phyloP scores from a whole-genome alignment of 1,284 basidiomycete species.

The Cutaneotrichosporon spelunceum region DNA sequence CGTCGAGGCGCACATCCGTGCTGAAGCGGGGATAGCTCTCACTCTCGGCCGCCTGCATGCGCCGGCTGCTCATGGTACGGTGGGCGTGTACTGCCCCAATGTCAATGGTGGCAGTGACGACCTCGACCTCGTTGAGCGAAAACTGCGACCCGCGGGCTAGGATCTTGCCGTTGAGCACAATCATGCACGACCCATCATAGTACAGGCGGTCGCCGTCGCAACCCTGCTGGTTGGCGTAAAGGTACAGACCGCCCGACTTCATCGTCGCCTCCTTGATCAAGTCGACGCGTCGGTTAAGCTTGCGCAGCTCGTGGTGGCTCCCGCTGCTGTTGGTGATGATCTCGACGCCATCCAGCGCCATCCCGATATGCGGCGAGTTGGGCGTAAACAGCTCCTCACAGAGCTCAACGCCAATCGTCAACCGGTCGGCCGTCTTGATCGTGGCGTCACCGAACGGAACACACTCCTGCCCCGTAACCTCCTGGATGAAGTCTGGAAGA shows the following conservation, averaged over 20 bases:
- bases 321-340: conserved; percentile 98
- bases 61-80: conserved; percentile 72
- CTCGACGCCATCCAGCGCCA: conserved; percentile 97
- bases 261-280: conserved; percentile 95
- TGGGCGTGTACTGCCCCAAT: conserved; percentile 91
- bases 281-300: conserved; percentile 85
- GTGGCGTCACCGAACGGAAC: conserved; percentile 96
- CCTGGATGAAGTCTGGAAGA: conserved; percentile 79
- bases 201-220: conserved; percentile 97
- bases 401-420: conserved; percentile 82
- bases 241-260: conserved; percentile 94
- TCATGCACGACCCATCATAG: conserved; percentile 95
- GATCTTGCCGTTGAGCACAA: conserved; percentile 87
- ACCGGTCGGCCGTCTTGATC: conserved; percentile 87
- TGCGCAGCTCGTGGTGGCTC: conserved; percentile 94
- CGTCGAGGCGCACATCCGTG: conserved; percentile 68
- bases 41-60: conserved; percentile 79
- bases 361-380: conserved; percentile 91
- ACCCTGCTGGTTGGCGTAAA: conserved; percentile 98
- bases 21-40: conserved; percentile 74
- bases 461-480: conserved; percentile 79
- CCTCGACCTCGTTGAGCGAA: conserved; percentile 91
- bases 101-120: conserved; percentile 90
- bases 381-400: conserved; percentile 98
- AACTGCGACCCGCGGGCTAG: conserved; percentile 96